phyloP scores from a whole-genome alignment of 148 eudicot species.

The Arbutus unedo region DNA sequence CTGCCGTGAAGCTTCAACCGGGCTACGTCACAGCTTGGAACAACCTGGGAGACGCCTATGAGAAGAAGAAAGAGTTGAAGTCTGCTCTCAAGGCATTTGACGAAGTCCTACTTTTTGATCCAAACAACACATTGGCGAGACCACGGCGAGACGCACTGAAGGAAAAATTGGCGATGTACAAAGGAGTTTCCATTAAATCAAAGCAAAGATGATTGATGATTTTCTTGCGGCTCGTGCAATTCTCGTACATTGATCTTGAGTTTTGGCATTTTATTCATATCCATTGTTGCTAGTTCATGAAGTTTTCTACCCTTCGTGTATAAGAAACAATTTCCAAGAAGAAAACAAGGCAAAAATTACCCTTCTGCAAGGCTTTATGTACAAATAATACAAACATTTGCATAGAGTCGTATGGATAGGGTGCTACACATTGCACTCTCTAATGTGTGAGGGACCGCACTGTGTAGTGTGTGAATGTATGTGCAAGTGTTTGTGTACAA shows the following conservation, averaged over 20 bases:
- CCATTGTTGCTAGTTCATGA: neutral
- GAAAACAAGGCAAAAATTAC: too few relatives aligned
- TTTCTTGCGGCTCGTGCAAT: neutral
- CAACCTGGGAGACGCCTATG: constrained; percentile 93
- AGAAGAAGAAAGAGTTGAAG: constrained; percentile 70
- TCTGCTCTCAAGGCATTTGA: constrained; percentile 87
- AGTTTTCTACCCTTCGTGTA: too few relatives aligned
- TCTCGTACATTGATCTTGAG: neutral
- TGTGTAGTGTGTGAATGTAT: too few relatives aligned
- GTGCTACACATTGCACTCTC: too few relatives aligned
- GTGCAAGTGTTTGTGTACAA: too few relatives aligned
- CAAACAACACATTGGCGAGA: constrained; percentile 82
- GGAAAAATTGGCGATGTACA: constrained; percentile 69
- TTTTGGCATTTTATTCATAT: neutral
- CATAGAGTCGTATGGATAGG: too few relatives aligned
- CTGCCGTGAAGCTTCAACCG: constrained; percentile 84
- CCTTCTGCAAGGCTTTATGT: too few relatives aligned
- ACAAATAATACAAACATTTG: too few relatives aligned
- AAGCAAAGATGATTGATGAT: constrained; percentile 39
- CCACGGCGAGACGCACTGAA: constrained; percentile 73
- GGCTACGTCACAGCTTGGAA: constrained; percentile 96
- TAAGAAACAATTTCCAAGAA: too few relatives aligned
- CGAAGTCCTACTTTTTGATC: constrained; percentile 89
- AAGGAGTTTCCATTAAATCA: constrained; percentile 69
- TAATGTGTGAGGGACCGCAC: too few relatives aligned